Conservation (phyloP, 1,284 basidiomycete genomes). For the Microbotryomycetes sp. region DNA sequence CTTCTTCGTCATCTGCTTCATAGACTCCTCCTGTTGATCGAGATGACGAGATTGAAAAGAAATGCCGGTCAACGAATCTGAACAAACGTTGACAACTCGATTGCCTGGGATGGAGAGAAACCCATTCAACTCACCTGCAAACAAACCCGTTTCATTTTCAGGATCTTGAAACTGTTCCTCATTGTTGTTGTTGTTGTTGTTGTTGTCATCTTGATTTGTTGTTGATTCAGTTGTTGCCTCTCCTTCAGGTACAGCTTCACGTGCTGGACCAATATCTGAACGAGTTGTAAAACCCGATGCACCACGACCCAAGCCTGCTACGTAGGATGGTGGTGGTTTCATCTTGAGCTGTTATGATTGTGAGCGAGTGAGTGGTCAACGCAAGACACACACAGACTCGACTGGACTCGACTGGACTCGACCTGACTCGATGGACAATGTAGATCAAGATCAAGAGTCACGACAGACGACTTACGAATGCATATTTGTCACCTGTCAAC, state of each 20-base stretch:
- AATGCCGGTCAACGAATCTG: background rate
- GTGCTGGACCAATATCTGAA: conserved; percentile 95
- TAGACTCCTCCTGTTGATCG: conserved; percentile 62
- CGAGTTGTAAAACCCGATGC: conserved; percentile 98
- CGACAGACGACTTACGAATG: conserved; percentile 14
- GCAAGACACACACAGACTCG: too few relatives aligned
- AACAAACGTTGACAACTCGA: too few relatives aligned
- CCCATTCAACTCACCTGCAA: conserved; percentile 53
- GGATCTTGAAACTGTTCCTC: conserved; percentile 91
- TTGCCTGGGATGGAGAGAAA: background rate
- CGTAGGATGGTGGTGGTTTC: conserved; percentile 79
- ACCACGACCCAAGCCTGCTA: conserved; percentile 91
- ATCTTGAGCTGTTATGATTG: conserved; percentile 12
- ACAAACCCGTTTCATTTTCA: conserved; percentile 93
- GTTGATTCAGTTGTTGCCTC: conserved; percentile 18
- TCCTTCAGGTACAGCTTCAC: conserved; percentile 77
- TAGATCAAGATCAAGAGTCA: background rate
- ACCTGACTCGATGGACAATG: too few relatives aligned
- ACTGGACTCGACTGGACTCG: too few relatives aligned
- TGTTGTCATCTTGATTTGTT: too few relatives aligned
- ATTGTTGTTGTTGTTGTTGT: conserved; percentile 65
- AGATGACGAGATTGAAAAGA: background rate
- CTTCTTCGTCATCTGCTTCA: conserved; percentile 96
- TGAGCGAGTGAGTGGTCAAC: too few relatives aligned
- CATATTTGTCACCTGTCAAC: conserved; percentile 28